Evolutionary conservation across 495 filamentous ascomycete genomes (phyloP).

Genomic region (Penicillium salamii): DNA sequence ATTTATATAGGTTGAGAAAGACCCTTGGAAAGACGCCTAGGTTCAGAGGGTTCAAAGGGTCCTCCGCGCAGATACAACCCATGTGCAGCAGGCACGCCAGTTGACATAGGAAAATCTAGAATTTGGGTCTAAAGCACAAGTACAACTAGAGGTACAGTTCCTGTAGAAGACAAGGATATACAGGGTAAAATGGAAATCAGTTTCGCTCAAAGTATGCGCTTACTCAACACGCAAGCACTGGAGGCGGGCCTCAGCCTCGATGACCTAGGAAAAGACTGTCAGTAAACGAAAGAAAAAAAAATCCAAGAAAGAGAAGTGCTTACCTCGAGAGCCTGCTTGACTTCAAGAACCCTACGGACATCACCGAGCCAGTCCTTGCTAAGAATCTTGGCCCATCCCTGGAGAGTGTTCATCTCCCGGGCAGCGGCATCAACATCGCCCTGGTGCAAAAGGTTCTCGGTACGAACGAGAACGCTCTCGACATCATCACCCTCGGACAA

Average conservation of each 20-base stretch:
- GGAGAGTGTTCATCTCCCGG: constrained; percentile 87
- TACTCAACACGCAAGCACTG: constrained; percentile 51
- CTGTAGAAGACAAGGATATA: constrained; percentile 37
- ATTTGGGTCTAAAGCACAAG: constrained; percentile 41
- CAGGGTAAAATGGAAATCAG: constrained; percentile 32
- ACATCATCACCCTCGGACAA: constrained; percentile 85
- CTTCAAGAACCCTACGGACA: constrained; percentile 84
- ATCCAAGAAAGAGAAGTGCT: constrained; percentile 24
- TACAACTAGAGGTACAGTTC: constrained; percentile 48
- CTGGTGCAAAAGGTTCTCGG: constrained; percentile 85
- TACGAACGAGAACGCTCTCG: constrained; percentile 85
- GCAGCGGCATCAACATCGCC: constrained; percentile 88
- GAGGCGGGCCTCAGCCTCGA: constrained; percentile 49
- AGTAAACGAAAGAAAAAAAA: constrained; percentile 10
- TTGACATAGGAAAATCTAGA: constrained; percentile 42
- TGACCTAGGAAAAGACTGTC: constrained; percentile 34
- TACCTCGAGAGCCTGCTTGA: constrained; percentile 93
- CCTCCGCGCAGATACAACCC: no score
- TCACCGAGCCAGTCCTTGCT: constrained; percentile 91
- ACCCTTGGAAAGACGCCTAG: no score
- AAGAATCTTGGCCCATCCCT: constrained; percentile 91
- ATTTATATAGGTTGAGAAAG: no score
- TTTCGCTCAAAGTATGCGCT: constrained; percentile 31
- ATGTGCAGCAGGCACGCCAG: no score
- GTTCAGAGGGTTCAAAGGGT: no score